phyloP scores from a whole-genome alignment of 306 rosid species.

The Albizia julibrissin region DNA sequence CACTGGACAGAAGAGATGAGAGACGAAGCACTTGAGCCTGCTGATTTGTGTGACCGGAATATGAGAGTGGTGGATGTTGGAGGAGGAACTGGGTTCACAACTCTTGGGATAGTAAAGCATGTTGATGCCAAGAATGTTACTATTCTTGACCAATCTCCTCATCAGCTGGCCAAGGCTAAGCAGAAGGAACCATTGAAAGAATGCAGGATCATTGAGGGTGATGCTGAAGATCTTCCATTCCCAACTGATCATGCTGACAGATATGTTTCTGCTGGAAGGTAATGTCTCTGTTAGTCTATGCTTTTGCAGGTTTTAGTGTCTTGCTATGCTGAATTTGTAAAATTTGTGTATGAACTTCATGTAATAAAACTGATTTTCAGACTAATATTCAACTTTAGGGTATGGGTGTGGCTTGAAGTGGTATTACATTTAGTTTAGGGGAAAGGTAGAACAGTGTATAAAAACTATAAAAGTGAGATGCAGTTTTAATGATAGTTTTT shows the following conservation, averaged over 20 bases:
- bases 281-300: not conserved
- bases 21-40: constrained; percentile 83
- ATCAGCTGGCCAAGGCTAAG: constrained; percentile 79
- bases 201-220: constrained; percentile 81
- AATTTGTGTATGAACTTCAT: not conserved
- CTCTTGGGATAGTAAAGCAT: constrained; percentile 82
- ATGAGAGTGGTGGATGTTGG: constrained; percentile 87
- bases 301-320: not conserved
- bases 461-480: not conserved
- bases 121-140: constrained; percentile 88
- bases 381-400: not conserved
- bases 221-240: constrained; percentile 85
- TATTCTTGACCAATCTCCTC: constrained; percentile 86
- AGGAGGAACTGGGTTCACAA: constrained; percentile 86
- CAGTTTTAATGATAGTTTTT: constrained; percentile 1
- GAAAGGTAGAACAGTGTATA: not conserved
- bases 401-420: not conserved
- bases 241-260: constrained; percentile 81
- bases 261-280: constrained; percentile 94
- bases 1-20: constrained; percentile 97
- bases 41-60: constrained; percentile 59
- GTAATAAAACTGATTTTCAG: not conserved
- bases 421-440: constrained; percentile 13
- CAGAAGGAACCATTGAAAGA: constrained; percentile 81
- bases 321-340: not conserved